These are phyloP conservation scores for Cunninghamia lanceolata DNA, from an alignment of 75 land plant genomes.

Conservation along the genomic window DNA sequence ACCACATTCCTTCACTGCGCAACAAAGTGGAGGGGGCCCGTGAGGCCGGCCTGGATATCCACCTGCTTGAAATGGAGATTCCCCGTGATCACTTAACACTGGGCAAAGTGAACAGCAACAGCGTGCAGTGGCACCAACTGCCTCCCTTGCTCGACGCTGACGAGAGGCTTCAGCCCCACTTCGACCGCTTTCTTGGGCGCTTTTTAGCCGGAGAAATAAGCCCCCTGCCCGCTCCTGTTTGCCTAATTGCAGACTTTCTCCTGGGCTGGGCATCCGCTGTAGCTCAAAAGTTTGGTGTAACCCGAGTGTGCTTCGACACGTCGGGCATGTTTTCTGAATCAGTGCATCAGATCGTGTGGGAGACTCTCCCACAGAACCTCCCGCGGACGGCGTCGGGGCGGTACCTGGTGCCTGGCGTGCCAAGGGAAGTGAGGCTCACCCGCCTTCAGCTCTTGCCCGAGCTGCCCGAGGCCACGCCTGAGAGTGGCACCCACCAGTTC, in stretches of 20 bases:
- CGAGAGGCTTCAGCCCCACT: conserved; percentile 13
- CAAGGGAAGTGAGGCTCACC: conserved; percentile 1
- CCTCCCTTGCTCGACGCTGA: neutral
- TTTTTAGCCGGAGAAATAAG: neutral
- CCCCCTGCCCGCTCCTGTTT: neutral
- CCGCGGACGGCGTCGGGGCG: conserved; percentile 9
- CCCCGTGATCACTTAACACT: neutral
- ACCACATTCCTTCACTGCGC: neutral
- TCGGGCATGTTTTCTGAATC: conserved; percentile 1
- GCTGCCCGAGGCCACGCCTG: neutral
- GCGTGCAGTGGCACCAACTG: neutral
- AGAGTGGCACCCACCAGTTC: neutral
- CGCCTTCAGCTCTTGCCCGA: neutral
- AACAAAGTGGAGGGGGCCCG: neutral
- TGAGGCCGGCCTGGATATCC: neutral
- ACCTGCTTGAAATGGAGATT: conserved; percentile 8
- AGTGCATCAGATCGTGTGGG: conserved; percentile 7
- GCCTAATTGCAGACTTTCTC: conserved; percentile 2
- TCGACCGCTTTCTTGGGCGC: neutral
- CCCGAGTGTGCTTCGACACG: conserved; percentile 3
- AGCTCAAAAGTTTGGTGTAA: neutral
- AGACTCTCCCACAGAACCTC: neutral
- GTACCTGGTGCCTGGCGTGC: neutral
- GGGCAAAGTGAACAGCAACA: neutral
- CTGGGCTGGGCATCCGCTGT: conserved; percentile 6